Percentiles rank a stretch among this genome's conserved stretches.
These are phyloP conservation scores for Zoysia matrella DNA, from an alignment of 202 grass and related monocot species.

Conservation along the genomic window DNA sequence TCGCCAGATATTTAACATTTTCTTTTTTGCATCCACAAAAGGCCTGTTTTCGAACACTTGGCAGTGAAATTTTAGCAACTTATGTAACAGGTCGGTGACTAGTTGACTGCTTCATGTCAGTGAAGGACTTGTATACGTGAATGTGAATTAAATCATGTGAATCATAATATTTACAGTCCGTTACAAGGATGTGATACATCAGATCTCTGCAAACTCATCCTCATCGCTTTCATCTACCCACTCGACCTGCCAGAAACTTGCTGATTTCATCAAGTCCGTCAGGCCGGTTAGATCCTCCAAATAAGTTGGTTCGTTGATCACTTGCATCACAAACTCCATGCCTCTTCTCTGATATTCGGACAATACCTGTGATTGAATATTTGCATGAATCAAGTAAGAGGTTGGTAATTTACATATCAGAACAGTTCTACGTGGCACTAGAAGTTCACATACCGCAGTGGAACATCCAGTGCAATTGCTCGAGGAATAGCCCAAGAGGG, in stretches of 20 bases:
- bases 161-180: slow-evolving; percentile 28
- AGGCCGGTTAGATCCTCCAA: slow-evolving; percentile 90
- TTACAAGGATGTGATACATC: slow-evolving; percentile 22
- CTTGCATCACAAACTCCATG: slow-evolving; percentile 85
- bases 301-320: slow-evolving; percentile 89
- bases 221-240: slow-evolving; percentile 69
- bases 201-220: slow-evolving; percentile 46
- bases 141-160: neutral
- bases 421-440: slow-evolving; percentile 7
- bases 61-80: no score
- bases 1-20: no score
- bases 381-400: slow-evolving; percentile 6
- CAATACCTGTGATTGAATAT: slow-evolving; percentile 62
- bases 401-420: neutral
- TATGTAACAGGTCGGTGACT: neutral
- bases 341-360: slow-evolving; percentile 77
- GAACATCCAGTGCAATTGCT: slow-evolving; percentile 92
- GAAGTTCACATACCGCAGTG: slow-evolving; percentile 58
- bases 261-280: slow-evolving; percentile 79
- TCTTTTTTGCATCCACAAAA: no score
- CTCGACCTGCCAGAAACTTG: slow-evolving; percentile 54
- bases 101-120: neutral
- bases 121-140: neutral
- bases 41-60: no score
- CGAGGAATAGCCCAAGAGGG: slow-evolving; percentile 85